These are phyloP conservation scores for Cutaneotrichosporon cutaneum DNA, from an alignment of 1,284 basidiomycete species.

Conservation along the genomic window DNA sequence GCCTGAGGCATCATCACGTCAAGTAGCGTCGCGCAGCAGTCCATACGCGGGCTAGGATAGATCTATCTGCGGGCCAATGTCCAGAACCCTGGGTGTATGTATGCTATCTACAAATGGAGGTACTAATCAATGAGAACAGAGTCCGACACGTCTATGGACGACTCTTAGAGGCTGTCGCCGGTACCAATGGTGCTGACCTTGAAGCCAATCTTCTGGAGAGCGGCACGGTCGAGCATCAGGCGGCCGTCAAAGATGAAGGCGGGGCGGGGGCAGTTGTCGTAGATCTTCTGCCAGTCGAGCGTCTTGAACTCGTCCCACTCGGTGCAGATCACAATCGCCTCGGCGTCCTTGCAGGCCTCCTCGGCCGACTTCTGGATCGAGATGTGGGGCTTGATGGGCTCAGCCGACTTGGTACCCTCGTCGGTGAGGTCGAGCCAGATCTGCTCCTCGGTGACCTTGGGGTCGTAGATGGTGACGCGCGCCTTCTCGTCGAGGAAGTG, in stretches of 20 bases:
- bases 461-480: slow-evolving; percentile 85
- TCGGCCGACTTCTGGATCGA: slow-evolving; percentile 72
- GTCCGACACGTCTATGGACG: not conserved
- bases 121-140: not conserved
- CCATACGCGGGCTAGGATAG: slow-evolving; percentile 1
- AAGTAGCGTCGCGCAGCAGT: slow-evolving; percentile 1
- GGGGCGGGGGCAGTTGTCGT: slow-evolving; percentile 89
- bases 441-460: slow-evolving; percentile 63
- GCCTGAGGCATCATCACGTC: not conserved
- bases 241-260: slow-evolving; percentile 83
- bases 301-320: slow-evolving; percentile 95
- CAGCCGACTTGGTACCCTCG: slow-evolving; percentile 50
- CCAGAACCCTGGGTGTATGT: slow-evolving; percentile 11
- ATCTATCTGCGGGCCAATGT: slow-evolving; percentile 11
- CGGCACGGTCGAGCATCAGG: slow-evolving; percentile 71
- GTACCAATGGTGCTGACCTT: slow-evolving; percentile 63
- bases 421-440: slow-evolving; percentile 60
- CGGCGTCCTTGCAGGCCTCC: slow-evolving; percentile 83
- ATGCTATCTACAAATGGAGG: slow-evolving; percentile 22
- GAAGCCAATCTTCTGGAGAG: slow-evolving; percentile 85
- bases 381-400: slow-evolving; percentile 74
- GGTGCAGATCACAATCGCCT: slow-evolving; percentile 84
- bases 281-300: slow-evolving; percentile 82
- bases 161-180: slow-evolving; percentile 45
- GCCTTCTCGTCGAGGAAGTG: slow-evolving; percentile 92